Evolutionary conservation across 2,329 filamentous ascomycete genomes (phyloP).

Genomic region (Dothistroma septosporum): DNA sequence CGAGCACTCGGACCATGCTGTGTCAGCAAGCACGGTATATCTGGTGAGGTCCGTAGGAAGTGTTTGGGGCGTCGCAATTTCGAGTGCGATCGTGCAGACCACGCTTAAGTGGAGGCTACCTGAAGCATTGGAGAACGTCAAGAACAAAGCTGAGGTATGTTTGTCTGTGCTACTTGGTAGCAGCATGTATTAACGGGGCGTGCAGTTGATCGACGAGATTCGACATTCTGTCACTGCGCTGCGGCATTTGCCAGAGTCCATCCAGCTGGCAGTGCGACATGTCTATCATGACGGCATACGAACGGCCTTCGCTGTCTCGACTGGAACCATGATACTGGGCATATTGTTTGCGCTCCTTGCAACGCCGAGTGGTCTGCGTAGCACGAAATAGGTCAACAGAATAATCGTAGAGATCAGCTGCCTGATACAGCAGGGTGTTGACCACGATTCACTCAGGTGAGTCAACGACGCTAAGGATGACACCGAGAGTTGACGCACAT

Average conservation of each 20-base stretch:
- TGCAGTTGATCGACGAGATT: constrained; percentile 58
- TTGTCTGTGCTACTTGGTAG: constrained; percentile 2
- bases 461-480: too few relatives aligned
- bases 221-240: constrained; percentile 58
- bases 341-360: constrained; percentile 48
- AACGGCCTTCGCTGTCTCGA: constrained; percentile 55
- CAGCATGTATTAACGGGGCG: background rate
- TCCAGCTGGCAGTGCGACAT: constrained; percentile 53
- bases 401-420: background rate
- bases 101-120: constrained; percentile 54
- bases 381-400: constrained; percentile 5
- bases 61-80: constrained; percentile 61
- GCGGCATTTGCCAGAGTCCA: constrained; percentile 51
- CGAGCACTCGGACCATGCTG: constrained; percentile 59
- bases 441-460: background rate
- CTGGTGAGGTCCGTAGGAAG: constrained; percentile 60
- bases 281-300: constrained; percentile 59
- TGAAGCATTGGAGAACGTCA: constrained; percentile 51
- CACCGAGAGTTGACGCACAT: too few relatives aligned
- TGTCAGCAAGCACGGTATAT: constrained; percentile 60
- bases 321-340: constrained; percentile 49
- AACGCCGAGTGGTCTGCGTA: constrained; percentile 17
- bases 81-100: constrained; percentile 61
- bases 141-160: constrained; percentile 57
- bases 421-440: background rate